Evolutionary conservation across 2,329 filamentous ascomycete species (phyloP).

Genomic region (Alternaria sp.): DNA sequence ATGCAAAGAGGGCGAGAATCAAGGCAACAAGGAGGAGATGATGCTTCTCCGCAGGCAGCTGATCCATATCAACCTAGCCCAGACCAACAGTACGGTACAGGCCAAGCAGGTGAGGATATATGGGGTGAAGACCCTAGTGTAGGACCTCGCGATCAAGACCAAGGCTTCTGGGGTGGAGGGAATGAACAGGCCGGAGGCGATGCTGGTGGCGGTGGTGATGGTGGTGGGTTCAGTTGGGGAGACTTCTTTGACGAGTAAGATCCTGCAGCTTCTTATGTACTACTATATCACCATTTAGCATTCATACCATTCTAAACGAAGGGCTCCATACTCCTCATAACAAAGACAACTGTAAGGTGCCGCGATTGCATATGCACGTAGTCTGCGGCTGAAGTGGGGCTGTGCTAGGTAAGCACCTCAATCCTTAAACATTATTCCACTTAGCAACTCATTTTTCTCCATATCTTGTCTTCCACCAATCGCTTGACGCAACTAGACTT

Average conservation of each 20-base stretch:
- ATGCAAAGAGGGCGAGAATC: slow-evolving; percentile 63
- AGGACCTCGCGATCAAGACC: slow-evolving; percentile 28
- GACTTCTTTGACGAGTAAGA: slow-evolving; percentile 36
- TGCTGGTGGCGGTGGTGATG: slow-evolving; percentile 36
- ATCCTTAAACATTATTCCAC: background rate
- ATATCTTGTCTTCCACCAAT: background rate
- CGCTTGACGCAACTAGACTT: background rate
- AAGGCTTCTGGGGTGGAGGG: slow-evolving; percentile 42
- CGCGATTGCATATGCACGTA: background rate
- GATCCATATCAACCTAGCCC: slow-evolving; percentile 33
- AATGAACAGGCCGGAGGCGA: slow-evolving; percentile 45
- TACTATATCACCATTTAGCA: slow-evolving; percentile 5
- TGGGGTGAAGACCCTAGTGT: slow-evolving; percentile 46
- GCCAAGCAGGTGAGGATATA: slow-evolving; percentile 32
- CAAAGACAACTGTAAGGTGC: background rate
- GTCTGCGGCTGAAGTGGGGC: slow-evolving; percentile 4
- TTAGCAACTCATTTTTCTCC: background rate
- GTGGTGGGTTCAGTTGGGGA: slow-evolving; percentile 33
- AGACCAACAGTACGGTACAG: slow-evolving; percentile 31
- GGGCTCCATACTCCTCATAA: background rate
- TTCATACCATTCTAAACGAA: background rate
- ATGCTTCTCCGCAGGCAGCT: slow-evolving; percentile 38
- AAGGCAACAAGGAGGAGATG: slow-evolving; percentile 29
- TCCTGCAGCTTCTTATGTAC: background rate
- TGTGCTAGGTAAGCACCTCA: background rate